Conservation (phyloP, 805 yeast genomes). For the Metschnikowia hibisci region DNA sequence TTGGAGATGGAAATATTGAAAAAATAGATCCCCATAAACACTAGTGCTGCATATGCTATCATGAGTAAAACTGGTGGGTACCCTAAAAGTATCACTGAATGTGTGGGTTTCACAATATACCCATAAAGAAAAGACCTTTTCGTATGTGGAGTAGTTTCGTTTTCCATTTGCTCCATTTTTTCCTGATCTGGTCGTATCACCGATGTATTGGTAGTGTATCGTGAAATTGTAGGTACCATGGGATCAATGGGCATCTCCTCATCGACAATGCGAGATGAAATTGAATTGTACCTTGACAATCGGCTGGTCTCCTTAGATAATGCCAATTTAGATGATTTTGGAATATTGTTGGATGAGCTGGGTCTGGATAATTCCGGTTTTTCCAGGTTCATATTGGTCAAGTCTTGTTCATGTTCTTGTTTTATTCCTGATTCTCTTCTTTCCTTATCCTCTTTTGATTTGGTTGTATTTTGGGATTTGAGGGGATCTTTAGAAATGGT, state of each 20-base stretch:
- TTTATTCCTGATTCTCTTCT: too few species aligned
- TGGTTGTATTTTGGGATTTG: too few species aligned
- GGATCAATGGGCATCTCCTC: constrained; percentile 38
- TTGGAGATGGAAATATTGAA: constrained; percentile 71
- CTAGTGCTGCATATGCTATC: constrained; percentile 62
- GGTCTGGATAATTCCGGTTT: neutral
- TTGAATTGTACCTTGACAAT: neutral
- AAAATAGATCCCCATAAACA: constrained; percentile 67
- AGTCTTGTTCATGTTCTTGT: too few species aligned
- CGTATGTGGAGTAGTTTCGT: neutral
- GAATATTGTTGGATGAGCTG: too few species aligned
- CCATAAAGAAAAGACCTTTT: constrained; percentile 33
- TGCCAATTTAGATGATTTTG: too few species aligned
- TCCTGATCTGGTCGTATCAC: neutral
- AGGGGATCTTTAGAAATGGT: too few species aligned
- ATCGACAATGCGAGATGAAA: constrained; percentile 15
- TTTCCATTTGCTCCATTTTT: too few species aligned
- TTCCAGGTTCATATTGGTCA: neutral
- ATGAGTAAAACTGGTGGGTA: constrained; percentile 76
- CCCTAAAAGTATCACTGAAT: constrained; percentile 53
- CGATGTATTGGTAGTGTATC: constrained; percentile 34
- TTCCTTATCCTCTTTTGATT: too few species aligned
- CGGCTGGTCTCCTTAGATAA: neutral
- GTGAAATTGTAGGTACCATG: constrained; percentile 35
- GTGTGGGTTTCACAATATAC: constrained; percentile 54